Percentiles rank a stretch among this genome's conserved stretches.
These are phyloP conservation scores for Aspergillus heteromorphus DNA, from an alignment of 495 filamentous ascomycete species.

Conservation along the genomic window DNA sequence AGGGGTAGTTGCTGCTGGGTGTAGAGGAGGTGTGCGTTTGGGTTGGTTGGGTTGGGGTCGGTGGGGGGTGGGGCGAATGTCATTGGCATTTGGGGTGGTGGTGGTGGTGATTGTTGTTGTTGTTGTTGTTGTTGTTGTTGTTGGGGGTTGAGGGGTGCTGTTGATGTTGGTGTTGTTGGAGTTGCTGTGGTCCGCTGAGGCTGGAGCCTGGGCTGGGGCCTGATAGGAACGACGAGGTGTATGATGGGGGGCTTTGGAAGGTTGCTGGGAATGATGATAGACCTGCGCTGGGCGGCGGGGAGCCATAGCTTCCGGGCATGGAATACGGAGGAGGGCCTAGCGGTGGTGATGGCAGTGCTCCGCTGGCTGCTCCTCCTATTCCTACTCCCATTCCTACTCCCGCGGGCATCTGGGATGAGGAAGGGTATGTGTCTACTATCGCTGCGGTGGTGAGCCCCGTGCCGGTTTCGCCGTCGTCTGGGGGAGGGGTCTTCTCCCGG, in stretches of 20 bases:
- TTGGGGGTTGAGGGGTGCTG: background rate
- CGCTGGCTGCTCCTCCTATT: background rate
- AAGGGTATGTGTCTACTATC: constrained; percentile 51
- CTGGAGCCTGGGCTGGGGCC: constrained; percentile 4
- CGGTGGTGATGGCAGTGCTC: constrained; percentile 21
- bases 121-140: constrained; percentile 13
- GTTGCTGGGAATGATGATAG: constrained; percentile 23
- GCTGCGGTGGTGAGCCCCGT: constrained; percentile 68
- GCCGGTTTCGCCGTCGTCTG: constrained; percentile 61
- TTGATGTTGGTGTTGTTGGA: constrained; percentile 12
- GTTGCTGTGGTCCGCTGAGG: background rate
- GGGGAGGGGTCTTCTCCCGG: constrained; percentile 86
- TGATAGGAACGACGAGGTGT: constrained; percentile 27
- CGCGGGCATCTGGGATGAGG: constrained; percentile 31
- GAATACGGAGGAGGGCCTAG: constrained; percentile 25
- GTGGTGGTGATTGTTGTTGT: background rate
- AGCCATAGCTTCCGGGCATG: constrained; percentile 25
- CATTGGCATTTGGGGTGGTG: constrained; percentile 22
- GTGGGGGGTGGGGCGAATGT: constrained; percentile 43
- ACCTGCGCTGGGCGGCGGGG: constrained; percentile 35
- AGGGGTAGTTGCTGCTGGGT: too few species aligned
- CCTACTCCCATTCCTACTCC: too few species aligned
- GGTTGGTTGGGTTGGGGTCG: constrained; percentile 43
- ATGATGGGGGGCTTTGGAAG: constrained; percentile 27
- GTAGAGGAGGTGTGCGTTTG: constrained; percentile 40